These are phyloP conservation scores for Alternaria alternata DNA, from an alignment of 2,329 filamentous ascomycete species.

Conservation along the genomic window DNA sequence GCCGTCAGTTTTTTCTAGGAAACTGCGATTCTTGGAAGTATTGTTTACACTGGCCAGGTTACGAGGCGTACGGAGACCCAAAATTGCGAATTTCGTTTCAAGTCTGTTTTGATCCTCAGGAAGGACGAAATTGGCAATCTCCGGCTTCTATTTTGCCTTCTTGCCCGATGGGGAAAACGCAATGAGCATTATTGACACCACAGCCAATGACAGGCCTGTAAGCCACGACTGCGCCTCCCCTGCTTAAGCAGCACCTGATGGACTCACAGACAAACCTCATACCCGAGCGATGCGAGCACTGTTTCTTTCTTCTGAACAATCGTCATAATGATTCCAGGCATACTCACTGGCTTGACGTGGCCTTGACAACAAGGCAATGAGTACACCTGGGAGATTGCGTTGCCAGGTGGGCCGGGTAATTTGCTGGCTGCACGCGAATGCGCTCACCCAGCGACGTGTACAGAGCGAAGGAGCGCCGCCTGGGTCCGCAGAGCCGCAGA, in stretches of 20 bases:
- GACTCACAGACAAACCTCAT: conserved; percentile 11
- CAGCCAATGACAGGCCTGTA: conserved; percentile 15
- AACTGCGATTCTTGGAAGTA: conserved; percentile 6
- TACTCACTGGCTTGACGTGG: conserved; percentile 15
- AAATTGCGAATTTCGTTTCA: conserved; percentile 25
- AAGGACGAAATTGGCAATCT: conserved; percentile 24
- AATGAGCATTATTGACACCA: not conserved
- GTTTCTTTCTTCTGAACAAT: conserved; percentile 9
- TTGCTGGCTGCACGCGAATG: conserved; percentile 5
- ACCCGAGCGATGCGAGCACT: conserved; percentile 13
- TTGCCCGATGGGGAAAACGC: conserved; percentile 10
- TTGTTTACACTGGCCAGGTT: conserved; percentile 15
- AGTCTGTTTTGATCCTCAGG: conserved; percentile 16
- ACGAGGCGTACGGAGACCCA: conserved; percentile 9
- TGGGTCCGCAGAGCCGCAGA: conserved; percentile 21
- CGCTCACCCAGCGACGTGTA: conserved; percentile 4
- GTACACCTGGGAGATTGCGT: conserved; percentile 14
- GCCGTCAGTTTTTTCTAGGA: not conserved
- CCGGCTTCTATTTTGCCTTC: conserved; percentile 6
- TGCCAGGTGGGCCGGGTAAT: conserved; percentile 15
- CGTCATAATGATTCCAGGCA: conserved; percentile 6
- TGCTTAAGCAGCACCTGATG: conserved; percentile 9
- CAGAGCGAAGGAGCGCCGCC: conserved; percentile 8
- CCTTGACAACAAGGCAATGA: conserved; percentile 4
- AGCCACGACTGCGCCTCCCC: conserved; percentile 18